Evolutionary conservation across 495 filamentous ascomycete species (phyloP).

Genomic region (Hypoxylon intermedium): DNA sequence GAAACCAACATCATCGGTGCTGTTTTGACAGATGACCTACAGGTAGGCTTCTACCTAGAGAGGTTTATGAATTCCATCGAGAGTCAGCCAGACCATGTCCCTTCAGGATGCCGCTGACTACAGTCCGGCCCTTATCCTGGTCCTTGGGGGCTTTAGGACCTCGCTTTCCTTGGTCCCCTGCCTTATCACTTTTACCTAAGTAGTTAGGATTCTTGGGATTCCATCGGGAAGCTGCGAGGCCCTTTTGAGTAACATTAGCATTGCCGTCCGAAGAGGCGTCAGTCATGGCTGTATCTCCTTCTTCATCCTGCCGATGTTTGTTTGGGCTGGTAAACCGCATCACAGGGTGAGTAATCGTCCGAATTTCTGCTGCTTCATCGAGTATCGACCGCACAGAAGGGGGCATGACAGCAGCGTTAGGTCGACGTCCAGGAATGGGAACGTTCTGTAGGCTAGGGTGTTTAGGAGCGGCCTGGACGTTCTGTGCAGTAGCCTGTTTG

Average conservation of each 20-base stretch:
- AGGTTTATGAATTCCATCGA: constrained; percentile 20
- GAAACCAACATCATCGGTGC: too few species aligned
- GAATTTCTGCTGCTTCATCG: neutral
- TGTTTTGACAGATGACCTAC: too few species aligned
- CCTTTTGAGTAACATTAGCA: neutral
- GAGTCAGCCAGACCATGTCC: constrained; percentile 31
- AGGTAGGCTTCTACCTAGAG: too few species aligned
- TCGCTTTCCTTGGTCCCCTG: too few species aligned
- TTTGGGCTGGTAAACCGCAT: neutral
- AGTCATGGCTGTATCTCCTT: constrained; percentile 7
- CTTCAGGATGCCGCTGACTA: constrained; percentile 18
- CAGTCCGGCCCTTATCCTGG: constrained; percentile 4
- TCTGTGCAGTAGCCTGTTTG: too few species aligned
- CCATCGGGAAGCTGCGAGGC: constrained; percentile 23
- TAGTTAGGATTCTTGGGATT: constrained; percentile 3
- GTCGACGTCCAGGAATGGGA: too few species aligned
- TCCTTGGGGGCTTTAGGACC: neutral
- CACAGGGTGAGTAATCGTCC: neutral
- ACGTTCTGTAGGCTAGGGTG: too few species aligned
- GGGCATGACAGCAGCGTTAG: too few species aligned
- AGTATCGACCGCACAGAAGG: neutral
- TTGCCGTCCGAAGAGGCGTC: neutral
- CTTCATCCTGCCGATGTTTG: neutral
- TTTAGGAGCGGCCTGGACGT: too few species aligned
- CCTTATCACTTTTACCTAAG: too few species aligned